These are phyloP conservation scores for Sisymbrium altissimum DNA, from an alignment of 345 rosid genomes.

Conservation along the genomic window DNA sequence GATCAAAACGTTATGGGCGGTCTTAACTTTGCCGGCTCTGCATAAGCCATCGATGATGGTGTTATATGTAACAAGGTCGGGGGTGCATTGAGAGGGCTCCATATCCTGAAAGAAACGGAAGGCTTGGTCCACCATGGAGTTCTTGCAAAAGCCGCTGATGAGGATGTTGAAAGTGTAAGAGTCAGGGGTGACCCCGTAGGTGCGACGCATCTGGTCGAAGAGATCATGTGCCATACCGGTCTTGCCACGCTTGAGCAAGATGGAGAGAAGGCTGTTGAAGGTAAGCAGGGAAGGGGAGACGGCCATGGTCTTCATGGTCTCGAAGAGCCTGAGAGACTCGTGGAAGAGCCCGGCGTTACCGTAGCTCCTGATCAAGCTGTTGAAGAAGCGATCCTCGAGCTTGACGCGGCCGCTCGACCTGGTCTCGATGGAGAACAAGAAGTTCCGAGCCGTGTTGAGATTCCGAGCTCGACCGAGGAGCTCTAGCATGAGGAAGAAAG, in stretches of 20 bases:
- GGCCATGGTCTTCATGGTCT: constrained; percentile 62
- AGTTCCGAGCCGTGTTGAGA: constrained; percentile 71
- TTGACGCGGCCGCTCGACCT: constrained; percentile 55
- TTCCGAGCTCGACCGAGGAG: constrained; percentile 55
- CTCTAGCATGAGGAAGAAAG: constrained; percentile 67
- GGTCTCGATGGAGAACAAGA: constrained; percentile 59
- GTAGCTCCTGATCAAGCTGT: constrained; percentile 69
- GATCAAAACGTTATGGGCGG: constrained; percentile 64
- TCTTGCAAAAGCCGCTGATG: constrained; percentile 71
- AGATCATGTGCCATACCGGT: constrained; percentile 60
- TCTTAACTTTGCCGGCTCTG: constrained; percentile 66
- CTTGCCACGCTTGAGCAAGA: constrained; percentile 67
- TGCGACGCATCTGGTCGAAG: constrained; percentile 76
- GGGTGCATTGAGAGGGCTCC: constrained; percentile 50
- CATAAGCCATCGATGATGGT: constrained; percentile 83
- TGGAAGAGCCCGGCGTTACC: constrained; percentile 66
- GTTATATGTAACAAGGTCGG: constrained; percentile 71
- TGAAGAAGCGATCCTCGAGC: constrained; percentile 64
- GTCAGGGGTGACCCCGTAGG: constrained; percentile 76
- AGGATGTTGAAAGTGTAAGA: constrained; percentile 62
- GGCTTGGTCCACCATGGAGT: constrained; percentile 67
- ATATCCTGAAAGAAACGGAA: constrained; percentile 61
- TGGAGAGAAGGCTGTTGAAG: constrained; percentile 56
- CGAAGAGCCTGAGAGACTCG: constrained; percentile 59
- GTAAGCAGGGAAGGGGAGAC: constrained; percentile 69